Conservation (phyloP, 495 filamentous ascomycete genomes). For the Aspergillus campestris region DNA sequence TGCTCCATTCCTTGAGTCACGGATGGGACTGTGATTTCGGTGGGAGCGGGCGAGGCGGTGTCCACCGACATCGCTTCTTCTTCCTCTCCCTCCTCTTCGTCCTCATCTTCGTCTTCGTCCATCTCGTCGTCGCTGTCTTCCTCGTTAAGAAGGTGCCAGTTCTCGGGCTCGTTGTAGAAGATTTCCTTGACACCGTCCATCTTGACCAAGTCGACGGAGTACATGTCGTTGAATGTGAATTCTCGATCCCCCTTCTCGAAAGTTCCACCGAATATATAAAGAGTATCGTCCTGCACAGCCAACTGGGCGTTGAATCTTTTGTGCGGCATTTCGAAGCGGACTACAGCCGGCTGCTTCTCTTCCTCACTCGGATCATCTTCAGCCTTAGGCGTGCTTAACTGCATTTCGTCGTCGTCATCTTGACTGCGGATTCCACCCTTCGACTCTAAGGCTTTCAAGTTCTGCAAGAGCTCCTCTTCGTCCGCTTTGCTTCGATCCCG, state of each 20-base stretch:
- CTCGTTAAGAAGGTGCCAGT: slow-evolving; percentile 70
- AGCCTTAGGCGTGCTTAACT: slow-evolving; percentile 25
- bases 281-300: slow-evolving; percentile 80
- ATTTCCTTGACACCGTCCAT: slow-evolving; percentile 86
- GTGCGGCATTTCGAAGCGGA: slow-evolving; percentile 73
- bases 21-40: slow-evolving; percentile 29
- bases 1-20: slow-evolving; percentile 54
- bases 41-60: slow-evolving; percentile 25
- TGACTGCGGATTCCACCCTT: slow-evolving; percentile 48
- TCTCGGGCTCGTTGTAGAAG: slow-evolving; percentile 73
- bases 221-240: slow-evolving; percentile 90
- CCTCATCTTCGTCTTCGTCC: slow-evolving; percentile 60
- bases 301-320: slow-evolving; percentile 82
- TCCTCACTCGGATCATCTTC: slow-evolving; percentile 49
- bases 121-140: slow-evolving; percentile 62
- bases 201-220: slow-evolving; percentile 82
- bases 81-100: slow-evolving; percentile 41
- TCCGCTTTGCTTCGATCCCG: slow-evolving; percentile 69
- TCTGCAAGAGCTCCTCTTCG: slow-evolving; percentile 81
- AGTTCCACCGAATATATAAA: slow-evolving; percentile 91
- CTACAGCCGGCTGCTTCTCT: slow-evolving; percentile 36
- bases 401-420: slow-evolving; percentile 49
- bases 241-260: slow-evolving; percentile 92
- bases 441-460: slow-evolving; percentile 71
- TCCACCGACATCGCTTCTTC: slow-evolving; percentile 36